Percentiles rank a stretch among this genome's conserved stretches.
These are phyloP conservation scores for Penicillium roqueforti DNA, from an alignment of 495 filamentous ascomycete genomes.

Conservation along the genomic window DNA sequence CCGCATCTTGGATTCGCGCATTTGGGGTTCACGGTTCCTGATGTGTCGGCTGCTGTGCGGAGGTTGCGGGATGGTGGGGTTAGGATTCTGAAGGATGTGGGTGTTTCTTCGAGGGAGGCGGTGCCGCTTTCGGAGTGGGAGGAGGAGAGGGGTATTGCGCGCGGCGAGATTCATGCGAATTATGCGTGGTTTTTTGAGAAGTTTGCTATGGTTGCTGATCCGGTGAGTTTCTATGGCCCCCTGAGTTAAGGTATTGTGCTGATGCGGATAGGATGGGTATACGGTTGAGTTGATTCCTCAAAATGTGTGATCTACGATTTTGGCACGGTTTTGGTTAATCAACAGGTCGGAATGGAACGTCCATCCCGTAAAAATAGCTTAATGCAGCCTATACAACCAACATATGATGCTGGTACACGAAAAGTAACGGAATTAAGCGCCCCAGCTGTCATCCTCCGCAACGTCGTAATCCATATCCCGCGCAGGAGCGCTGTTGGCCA, in stretches of 20 bases:
- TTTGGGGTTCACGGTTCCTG: constrained; percentile 39
- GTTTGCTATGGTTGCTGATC: constrained; percentile 40
- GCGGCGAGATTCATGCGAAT: constrained; percentile 33
- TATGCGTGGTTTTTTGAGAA: constrained; percentile 37
- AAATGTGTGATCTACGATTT: constrained; percentile 9
- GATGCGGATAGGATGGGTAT: constrained; percentile 24
- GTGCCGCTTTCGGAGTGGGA: constrained; percentile 40
- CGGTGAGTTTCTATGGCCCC: constrained; percentile 26
- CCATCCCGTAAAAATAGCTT: constrained; percentile 1
- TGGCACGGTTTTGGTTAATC: too few species aligned
- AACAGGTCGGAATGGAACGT: neutral
- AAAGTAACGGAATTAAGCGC: constrained; percentile 11
- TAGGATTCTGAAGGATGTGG: constrained; percentile 35
- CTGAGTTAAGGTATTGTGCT: neutral
- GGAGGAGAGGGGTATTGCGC: constrained; percentile 28
- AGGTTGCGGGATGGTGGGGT: constrained; percentile 31
- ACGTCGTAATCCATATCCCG: constrained; percentile 51
- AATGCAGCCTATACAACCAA: constrained; percentile 11
- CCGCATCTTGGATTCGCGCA: constrained; percentile 39
- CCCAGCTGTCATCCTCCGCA: constrained; percentile 51
- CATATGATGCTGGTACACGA: constrained; percentile 13
- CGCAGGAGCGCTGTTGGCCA: constrained; percentile 18
- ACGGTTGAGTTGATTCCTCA: constrained; percentile 27
- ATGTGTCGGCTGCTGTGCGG: constrained; percentile 29
- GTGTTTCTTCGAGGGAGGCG: constrained; percentile 24